These are phyloP conservation scores for Cephaloascus fragrans DNA, from an alignment of 805 yeast genomes.

Conservation along the genomic window DNA sequence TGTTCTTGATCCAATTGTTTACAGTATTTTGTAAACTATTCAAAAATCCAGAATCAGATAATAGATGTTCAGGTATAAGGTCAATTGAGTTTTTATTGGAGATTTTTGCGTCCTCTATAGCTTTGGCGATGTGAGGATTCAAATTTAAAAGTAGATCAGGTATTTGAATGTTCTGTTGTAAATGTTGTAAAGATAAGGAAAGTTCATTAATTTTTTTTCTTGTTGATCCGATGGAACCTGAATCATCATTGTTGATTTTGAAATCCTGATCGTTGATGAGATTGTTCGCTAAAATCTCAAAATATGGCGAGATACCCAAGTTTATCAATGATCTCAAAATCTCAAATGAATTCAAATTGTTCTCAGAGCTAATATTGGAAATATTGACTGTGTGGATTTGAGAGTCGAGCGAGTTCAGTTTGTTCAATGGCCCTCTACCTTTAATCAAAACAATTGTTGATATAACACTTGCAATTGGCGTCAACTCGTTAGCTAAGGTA, in stretches of 20 bases:
- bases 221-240: constrained; percentile 32
- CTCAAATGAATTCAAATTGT: constrained; percentile 27
- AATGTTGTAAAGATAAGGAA: constrained; percentile 52
- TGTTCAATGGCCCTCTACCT: constrained; percentile 20
- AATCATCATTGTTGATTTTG: constrained; percentile 3
- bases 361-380: constrained; percentile 11
- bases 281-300: constrained; percentile 35
- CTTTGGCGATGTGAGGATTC: background rate
- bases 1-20: constrained; percentile 63
- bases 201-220: constrained; percentile 62
- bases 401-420: constrained; percentile 11
- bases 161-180: constrained; percentile 56
- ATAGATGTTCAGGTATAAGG: constrained; percentile 20
- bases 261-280: background rate
- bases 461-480: constrained; percentile 3
- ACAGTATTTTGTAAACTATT: constrained; percentile 64
- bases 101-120: background rate
- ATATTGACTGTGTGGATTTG: constrained; percentile 24
- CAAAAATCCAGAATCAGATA: constrained; percentile 44
- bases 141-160: constrained; percentile 44
- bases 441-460: constrained; percentile 33
- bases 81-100: background rate
- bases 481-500: constrained; percentile 4
- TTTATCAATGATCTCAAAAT: constrained; percentile 49
- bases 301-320: constrained; percentile 59